These are phyloP conservation scores for Vickermania ingenoplastis DNA, from an alignment of 208 protist species.

Conservation along the genomic window DNA sequence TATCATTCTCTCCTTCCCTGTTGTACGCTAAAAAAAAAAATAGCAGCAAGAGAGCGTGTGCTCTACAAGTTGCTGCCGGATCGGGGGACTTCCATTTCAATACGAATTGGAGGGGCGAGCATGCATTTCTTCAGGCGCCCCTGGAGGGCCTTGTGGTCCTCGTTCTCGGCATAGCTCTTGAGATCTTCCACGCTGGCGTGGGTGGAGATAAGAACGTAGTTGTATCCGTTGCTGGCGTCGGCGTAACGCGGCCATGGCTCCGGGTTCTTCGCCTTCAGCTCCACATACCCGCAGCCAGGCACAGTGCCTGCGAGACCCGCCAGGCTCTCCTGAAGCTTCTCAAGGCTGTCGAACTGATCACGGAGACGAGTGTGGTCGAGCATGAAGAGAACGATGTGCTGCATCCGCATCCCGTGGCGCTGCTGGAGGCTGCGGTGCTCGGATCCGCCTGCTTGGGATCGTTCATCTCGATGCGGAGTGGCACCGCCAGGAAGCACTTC, in stretches of 20 bases:
- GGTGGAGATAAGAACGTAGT: constrained; percentile 48
- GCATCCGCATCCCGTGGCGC: not conserved
- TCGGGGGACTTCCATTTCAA: constrained; percentile 27
- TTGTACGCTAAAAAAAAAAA: no score
- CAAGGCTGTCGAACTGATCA: not conserved
- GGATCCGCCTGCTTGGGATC: not conserved
- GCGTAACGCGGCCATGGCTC: constrained; percentile 41
- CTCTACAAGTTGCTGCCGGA: constrained; percentile 1
- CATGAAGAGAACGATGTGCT: constrained; percentile 20
- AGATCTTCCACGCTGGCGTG: constrained; percentile 37
- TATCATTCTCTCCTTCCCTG: no score
- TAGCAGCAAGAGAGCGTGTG: no score
- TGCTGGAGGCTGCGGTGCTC: not conserved
- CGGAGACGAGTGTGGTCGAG: constrained; percentile 9
- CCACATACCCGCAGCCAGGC: constrained; percentile 39
- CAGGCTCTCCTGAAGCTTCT: constrained; percentile 20
- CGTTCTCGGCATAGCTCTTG: constrained; percentile 35
- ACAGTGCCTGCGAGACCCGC: constrained; percentile 17
- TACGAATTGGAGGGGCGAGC: constrained; percentile 30
- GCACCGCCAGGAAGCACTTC: constrained; percentile 25
- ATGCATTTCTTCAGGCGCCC: constrained; percentile 29
- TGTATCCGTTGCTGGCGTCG: constrained; percentile 45
- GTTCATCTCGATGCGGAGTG: constrained; percentile 52
- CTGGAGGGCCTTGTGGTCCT: constrained; percentile 42
- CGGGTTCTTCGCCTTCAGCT: constrained; percentile 31